These are phyloP conservation scores for Actinidia chinensis DNA, from an alignment of 179 eudicot genomes.

Conservation along the genomic window DNA sequence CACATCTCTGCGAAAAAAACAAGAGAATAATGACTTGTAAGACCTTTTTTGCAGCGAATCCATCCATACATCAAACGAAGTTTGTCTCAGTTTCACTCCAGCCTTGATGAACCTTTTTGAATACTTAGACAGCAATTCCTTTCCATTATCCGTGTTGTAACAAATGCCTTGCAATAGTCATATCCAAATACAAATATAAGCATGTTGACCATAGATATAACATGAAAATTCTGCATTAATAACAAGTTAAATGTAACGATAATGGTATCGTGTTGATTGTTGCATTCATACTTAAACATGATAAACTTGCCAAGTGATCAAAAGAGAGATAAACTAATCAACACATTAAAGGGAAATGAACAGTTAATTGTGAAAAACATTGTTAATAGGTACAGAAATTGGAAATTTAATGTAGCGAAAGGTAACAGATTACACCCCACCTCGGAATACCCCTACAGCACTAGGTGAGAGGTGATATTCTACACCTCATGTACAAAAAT, in stretches of 20 bases:
- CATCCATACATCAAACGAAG: conserved; percentile 81
- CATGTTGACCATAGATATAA: background rate
- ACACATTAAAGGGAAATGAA: background rate
- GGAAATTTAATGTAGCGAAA: background rate
- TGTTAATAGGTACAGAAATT: background rate
- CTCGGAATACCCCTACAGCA: background rate
- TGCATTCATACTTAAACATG: background rate
- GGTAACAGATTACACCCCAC: background rate
- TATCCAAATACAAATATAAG: conserved; percentile 6
- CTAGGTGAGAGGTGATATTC: background rate
- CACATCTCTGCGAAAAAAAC: background rate
- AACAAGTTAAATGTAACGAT: background rate
- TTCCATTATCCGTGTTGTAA: conserved; percentile 56
- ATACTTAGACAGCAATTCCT: conserved; percentile 72
- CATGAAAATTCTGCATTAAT: background rate
- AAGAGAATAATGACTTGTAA: conserved; percentile 41
- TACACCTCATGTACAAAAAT: background rate
- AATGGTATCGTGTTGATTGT: background rate
- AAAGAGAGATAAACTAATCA: background rate
- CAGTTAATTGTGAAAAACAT: background rate
- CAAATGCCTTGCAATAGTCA: conserved; percentile 76
- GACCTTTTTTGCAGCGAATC: conserved; percentile 78
- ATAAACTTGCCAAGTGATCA: background rate
- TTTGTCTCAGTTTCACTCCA: conserved; percentile 72
- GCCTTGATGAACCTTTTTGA: conserved; percentile 61